Base-by-base conservation (phyloP, 768 basidiomycete species). In the Serendipita sp. region DNA sequence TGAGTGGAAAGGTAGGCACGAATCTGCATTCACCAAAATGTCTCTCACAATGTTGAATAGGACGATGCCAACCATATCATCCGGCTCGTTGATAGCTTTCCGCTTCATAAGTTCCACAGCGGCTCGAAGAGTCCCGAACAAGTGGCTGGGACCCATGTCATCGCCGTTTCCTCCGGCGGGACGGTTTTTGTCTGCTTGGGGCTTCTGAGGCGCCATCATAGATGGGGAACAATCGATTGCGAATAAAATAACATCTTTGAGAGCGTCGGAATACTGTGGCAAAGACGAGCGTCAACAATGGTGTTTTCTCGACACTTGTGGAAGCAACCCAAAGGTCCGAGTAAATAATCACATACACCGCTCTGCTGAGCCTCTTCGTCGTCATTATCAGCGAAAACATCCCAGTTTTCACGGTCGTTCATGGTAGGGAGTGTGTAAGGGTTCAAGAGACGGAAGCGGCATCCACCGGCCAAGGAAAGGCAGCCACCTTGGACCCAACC, bases 201-300 rank as follows among this genome's bases (percentile, higher is more conserved):
- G 82, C 26, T 86, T 84, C 56, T 77, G 77, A 44, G 85, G 79
- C 41, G 76, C 77, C 26, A 88, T 84, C 95, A 98, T 97, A 11
- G 90, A 89, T 61, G 81, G 76, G 0, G 94, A 95, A 65, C 90
- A 91, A 72, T 99, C 94, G 63, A 99, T 90, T 71, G 88, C 89
- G 75, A 97, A 96, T n/a, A 98, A 74, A 50, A 95, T 86, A 33
- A 92, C 88, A 68, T 97, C 92, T 64, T 81, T 81, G 66, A 85
- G 84, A 60, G 82, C 82, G 65, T 90, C 88, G 65, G 81, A 80
- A 64, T 78, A 77, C 87, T 88, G 63, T 41, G 56, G 61, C 20
- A 26, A 42, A 56, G 30, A 30, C 20, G 42, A 14, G 28, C 28
- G 56, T 60, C 34, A 33, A 33, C 33, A 64, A n/a, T 26, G 17